Evolutionary conservation across 2,329 filamentous ascomycete species (phyloP).

Genomic region (Fulvia fulva): DNA sequence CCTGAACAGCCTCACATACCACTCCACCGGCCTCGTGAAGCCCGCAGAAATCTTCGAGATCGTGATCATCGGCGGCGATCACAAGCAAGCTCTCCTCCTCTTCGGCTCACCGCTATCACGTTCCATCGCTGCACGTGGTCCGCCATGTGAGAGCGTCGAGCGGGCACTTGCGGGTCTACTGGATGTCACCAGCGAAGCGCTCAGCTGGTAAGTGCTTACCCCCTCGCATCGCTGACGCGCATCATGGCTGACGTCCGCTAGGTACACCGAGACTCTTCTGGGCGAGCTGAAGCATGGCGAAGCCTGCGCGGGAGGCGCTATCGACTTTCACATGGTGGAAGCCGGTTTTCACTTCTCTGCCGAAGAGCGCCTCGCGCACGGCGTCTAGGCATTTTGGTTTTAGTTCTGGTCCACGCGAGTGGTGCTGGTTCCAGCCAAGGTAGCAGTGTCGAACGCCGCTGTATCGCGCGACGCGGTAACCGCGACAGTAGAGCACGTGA

Average conservation of each 20-base stretch:
- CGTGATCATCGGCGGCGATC: conserved; percentile 2
- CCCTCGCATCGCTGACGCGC: not conserved
- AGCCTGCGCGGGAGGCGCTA: conserved; percentile 7
- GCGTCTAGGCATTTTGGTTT: not conserved
- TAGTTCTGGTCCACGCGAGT: too few relatives aligned
- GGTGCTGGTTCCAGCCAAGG: not conserved
- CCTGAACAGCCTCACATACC: not conserved
- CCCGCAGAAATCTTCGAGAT: conserved; percentile 13
- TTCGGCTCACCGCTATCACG: not conserved
- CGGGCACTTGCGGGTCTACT: conserved; percentile 10
- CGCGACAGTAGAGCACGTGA: not conserved
- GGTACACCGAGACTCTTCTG: conserved; percentile 15
- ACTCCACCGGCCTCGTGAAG: not conserved
- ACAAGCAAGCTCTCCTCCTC: conserved; percentile 10
- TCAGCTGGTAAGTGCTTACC: too few relatives aligned
- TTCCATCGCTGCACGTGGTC: conserved; percentile 6
- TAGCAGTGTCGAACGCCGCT: not conserved
- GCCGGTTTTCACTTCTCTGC: conserved; percentile 15
- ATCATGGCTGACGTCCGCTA: not conserved
- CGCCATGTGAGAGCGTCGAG: not conserved
- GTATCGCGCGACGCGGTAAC: not conserved
- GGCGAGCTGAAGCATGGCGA: conserved; percentile 12
- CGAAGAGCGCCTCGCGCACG: not conserved
- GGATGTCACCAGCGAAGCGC: conserved; percentile 5
- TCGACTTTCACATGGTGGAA: conserved; percentile 13